These are phyloP conservation scores for Cytospora piceae DNA, from an alignment of 2,329 filamentous ascomycete genomes.

Conservation along the genomic window DNA sequence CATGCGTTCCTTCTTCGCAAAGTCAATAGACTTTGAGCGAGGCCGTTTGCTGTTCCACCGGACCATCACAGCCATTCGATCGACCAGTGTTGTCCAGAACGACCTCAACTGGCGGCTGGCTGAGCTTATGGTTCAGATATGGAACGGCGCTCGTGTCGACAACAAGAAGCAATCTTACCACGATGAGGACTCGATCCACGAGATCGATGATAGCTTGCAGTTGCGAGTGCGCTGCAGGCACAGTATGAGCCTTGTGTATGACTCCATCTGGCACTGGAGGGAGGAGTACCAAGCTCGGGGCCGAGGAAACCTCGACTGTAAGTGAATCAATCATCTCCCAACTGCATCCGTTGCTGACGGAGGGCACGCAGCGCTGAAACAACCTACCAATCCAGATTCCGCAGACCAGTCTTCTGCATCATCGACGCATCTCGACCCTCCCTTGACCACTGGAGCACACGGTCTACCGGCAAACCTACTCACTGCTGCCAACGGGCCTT, in stretches of 20 bases:
- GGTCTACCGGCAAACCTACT: conserved; percentile 53
- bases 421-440: conserved; percentile 66
- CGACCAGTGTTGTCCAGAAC: conserved; percentile 75
- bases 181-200: conserved; percentile 53
- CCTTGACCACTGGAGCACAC: conserved; percentile 56
- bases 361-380: conserved; percentile 67
- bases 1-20: conserved; percentile 75
- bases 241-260: conserved; percentile 84
- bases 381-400: conserved; percentile 84
- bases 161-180: conserved; percentile 51
- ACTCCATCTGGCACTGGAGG: conserved; percentile 85
- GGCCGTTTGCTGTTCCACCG: conserved; percentile 71
- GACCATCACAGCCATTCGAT: conserved; percentile 70
- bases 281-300: conserved; percentile 76
- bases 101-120: conserved; percentile 79
- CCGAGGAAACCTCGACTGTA: conserved; percentile 72
- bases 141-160: conserved; percentile 69
- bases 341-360: conserved; percentile 28
- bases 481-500: conserved; percentile 53
- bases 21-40: conserved; percentile 69
- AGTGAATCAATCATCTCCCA: conserved; percentile 38
- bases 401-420: conserved; percentile 72
- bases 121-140: conserved; percentile 86
- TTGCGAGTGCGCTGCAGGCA: conserved; percentile 82
- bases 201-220: conserved; percentile 72